phyloP scores from a whole-genome alignment of 345 rosid genomes.

The Gossypium longicalyx region DNA sequence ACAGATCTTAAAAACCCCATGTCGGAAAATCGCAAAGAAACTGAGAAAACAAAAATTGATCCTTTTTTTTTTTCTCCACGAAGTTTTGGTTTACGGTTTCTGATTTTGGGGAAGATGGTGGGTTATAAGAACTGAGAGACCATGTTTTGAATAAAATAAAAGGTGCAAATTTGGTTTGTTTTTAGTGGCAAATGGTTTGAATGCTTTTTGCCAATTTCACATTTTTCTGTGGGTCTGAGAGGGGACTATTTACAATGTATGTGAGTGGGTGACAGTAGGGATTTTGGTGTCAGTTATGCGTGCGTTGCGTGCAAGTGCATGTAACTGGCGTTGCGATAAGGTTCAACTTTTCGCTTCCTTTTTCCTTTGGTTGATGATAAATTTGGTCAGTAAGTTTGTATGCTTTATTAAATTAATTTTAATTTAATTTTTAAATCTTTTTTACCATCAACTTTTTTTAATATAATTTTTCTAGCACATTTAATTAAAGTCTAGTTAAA shows the following conservation, averaged over 20 bases:
- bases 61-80: background rate
- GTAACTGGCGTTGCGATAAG: background rate
- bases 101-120: no score
- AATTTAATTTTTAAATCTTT: no score
- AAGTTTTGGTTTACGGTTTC: background rate
- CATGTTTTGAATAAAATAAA: background rate
- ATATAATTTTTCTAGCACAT: no score
- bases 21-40: background rate
- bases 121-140: background rate
- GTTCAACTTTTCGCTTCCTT: background rate
- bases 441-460: no score
- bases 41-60: no score
- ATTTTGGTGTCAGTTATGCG: background rate
- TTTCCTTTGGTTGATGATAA: no score
- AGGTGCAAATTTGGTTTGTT: background rate
- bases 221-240: background rate
- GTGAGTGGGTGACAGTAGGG: background rate
- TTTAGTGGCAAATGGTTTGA: background rate
- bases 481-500: no score
- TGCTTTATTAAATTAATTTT: no score
- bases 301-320: background rate
- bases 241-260: background rate
- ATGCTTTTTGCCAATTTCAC: background rate
- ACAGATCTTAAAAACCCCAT: slow-evolving; percentile 24
- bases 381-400: no score